Base-by-base conservation (phyloP, 345 rosid genomes). In the Brassica juncea region DNA sequence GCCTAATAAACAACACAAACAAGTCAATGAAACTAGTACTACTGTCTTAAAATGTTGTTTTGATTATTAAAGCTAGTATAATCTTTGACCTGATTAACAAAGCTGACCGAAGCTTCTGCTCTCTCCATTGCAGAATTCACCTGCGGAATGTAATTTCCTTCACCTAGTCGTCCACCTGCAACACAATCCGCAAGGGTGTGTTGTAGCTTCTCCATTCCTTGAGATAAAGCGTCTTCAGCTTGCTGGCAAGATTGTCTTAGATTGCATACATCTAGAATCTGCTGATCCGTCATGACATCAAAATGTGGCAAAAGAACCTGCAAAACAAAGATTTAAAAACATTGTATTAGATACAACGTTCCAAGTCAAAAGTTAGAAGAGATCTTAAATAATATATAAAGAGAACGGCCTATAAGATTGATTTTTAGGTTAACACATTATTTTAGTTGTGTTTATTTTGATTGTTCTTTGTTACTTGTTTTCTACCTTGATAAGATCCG, bases 151-250 rank as follows among this genome's bases (percentile, higher is more conserved):
- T 79, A 85, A 49, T 73, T 84, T 66, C 88, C 91, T 61, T 86
- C 94, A 2, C 88, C 88, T 21, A 87, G 85, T 31, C 73, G 89
- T 77, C 88, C 89, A 30, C 76, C 86, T 0, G 94, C 96, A 28
- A 95, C 88, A 9, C 88, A 80, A 35, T 85, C 92, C 1, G 98
- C 85, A 31, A 95, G 86, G 0, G 83, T 89, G 30, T 87, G 89
- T 86, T 90, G 97, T 58, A 95, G 89, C 84, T 87, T 95, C 15
- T 88, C 99, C 98, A 91, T 89, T 19, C 97, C 99, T 82, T 90
- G 94, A 0, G 92, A 82, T 65, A 95, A 85, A 2, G 99, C 99
- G 58, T 95, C 99, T 88, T 95, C 99, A 1, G 98, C 99, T 85
- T 95, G 99, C 58, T 93, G 94, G 82, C 99, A 95, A 1, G 96